A percentile compares a stretch with the other conserved stretches of the same genome.
Conservation (phyloP, 2,329 filamentous ascomycete genomes). For the Diplodia corticola region DNA sequence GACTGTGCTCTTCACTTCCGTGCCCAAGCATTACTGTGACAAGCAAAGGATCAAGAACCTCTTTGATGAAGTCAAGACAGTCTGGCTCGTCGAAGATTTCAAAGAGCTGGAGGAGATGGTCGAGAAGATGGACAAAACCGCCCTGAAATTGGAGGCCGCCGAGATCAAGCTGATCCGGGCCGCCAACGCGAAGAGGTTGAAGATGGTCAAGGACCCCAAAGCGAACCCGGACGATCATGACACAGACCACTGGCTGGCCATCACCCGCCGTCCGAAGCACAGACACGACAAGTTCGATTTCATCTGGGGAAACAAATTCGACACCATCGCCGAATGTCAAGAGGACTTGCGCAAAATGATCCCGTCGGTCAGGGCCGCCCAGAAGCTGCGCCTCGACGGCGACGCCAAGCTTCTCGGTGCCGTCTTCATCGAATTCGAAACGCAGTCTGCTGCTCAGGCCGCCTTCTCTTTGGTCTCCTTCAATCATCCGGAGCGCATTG, state of each 20-base stretch:
- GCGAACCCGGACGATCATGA: not conserved
- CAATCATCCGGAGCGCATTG: slow-evolving; percentile 56
- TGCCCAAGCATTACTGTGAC: slow-evolving; percentile 43
- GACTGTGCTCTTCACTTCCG: slow-evolving; percentile 51
- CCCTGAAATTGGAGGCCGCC: slow-evolving; percentile 46
- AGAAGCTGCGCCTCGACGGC: slow-evolving; percentile 66
- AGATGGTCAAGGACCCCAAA: slow-evolving; percentile 60
- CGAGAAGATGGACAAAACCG: slow-evolving; percentile 46
- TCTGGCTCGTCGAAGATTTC: slow-evolving; percentile 50
- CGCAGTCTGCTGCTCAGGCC: slow-evolving; percentile 78
- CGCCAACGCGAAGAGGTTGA: slow-evolving; percentile 68
- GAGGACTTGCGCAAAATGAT: slow-evolving; percentile 71
- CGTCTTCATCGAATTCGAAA: slow-evolving; percentile 85
- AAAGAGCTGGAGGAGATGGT: slow-evolving; percentile 48
- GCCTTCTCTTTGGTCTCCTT: slow-evolving; percentile 81
- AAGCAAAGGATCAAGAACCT: slow-evolving; percentile 43
- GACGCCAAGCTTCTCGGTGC: slow-evolving; percentile 68
- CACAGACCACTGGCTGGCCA: slow-evolving; percentile 34
- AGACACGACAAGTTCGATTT: slow-evolving; percentile 36
- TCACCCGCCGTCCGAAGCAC: slow-evolving; percentile 44
- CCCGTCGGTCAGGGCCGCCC: slow-evolving; percentile 67
- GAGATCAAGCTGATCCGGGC: slow-evolving; percentile 47
- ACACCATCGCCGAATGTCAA: slow-evolving; percentile 86
- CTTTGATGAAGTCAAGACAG: slow-evolving; percentile 42
- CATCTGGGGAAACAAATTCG: slow-evolving; percentile 46